Base-by-base conservation (phyloP, 2,329 filamentous ascomycete species). In the Fonsecaea multimorphosa region DNA sequence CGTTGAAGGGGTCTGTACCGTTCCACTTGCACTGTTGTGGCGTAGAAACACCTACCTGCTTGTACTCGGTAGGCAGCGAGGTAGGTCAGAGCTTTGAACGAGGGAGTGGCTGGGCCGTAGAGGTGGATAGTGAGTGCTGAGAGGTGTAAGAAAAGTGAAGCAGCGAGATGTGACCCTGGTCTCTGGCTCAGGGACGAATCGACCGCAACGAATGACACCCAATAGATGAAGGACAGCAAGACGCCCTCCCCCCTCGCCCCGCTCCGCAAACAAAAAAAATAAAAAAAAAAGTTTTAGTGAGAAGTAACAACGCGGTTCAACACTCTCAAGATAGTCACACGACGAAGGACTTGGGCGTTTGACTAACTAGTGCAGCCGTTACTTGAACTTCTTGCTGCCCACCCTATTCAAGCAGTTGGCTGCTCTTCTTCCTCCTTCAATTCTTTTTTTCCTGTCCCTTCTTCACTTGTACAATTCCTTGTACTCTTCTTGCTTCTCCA, bases 231-330 rank as follows among this genome's bases (percentile, higher is more conserved):
- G 56, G 31, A 58, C 56, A 58, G 56, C 38, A 29, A 58, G 46
- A 44, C 14, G 27, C 14, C 27, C 31, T 27, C 56, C 56, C 57
- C 27, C 57, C 51, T 58, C 31, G 58, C 44, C 44, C 44, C 44
- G 44, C 44, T 49, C 44, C 44, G 19, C 24, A 49, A 46, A 46
- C 3, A 46, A 46, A 46, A 46, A 46, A 49, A 24, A 49, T n/a
- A n/a, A 59, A 59, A 53, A 60, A 46, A 60, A 60, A 53, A 36
- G 24, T 52, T 52, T 60, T 51, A 52, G 40, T 52, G 57, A 14
- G 22, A 60, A 16, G 34, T 51, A 46, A 52, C 32, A 54, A 60
- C 58, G 22, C 44, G 32, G 46, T 53, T 38, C 58, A 52, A 6
- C n/a, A 24, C 7, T 49, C 19, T 49, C 29, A 29, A 60, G 2